Conservation (phyloP, 768 basidiomycete genomes). For the Lyophyllum decastes region DNA sequence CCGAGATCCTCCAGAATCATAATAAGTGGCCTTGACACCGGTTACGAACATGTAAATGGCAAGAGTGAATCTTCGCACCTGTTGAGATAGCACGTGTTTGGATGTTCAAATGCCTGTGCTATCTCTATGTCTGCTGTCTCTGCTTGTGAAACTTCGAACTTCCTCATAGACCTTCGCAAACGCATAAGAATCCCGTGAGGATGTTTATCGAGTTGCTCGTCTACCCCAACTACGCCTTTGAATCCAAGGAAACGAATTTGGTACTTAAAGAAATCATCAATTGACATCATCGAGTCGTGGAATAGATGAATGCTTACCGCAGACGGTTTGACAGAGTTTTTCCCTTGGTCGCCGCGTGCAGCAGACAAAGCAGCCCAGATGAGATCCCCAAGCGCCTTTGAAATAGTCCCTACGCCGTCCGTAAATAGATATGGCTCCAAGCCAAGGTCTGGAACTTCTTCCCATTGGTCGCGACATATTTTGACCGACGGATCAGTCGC, state of each 20-base stretch:
- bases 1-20: conserved; percentile 81
- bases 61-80: conserved; percentile 41
- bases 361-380: conserved; percentile 62
- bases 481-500: conserved; percentile 74
- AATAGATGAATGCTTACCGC: conserved; percentile 48
- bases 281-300: conserved; percentile 1
- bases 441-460: conserved; percentile 59
- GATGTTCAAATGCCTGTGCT: conserved; percentile 59
- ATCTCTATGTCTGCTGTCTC: conserved; percentile 70
- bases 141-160: conserved; percentile 58
- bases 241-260: conserved; percentile 84
- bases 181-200: conserved; percentile 63
- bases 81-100: conserved; percentile 70
- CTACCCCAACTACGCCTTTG: conserved; percentile 80
- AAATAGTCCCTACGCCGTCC: conserved; percentile 83
- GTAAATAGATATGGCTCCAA: conserved; percentile 53
- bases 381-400: conserved; percentile 50
- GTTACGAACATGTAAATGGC: background rate
- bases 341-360: conserved; percentile 34
- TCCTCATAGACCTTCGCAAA: conserved; percentile 72
- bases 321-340: conserved; percentile 47
- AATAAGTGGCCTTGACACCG: conserved; percentile 56
- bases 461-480: conserved; percentile 60
- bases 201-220: conserved; percentile 47
- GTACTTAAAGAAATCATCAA: conserved; percentile 41